Conservation (phyloP, 2,329 filamentous ascomycete species). For the Nothophaeocryptopus gaeumannii region DNA sequence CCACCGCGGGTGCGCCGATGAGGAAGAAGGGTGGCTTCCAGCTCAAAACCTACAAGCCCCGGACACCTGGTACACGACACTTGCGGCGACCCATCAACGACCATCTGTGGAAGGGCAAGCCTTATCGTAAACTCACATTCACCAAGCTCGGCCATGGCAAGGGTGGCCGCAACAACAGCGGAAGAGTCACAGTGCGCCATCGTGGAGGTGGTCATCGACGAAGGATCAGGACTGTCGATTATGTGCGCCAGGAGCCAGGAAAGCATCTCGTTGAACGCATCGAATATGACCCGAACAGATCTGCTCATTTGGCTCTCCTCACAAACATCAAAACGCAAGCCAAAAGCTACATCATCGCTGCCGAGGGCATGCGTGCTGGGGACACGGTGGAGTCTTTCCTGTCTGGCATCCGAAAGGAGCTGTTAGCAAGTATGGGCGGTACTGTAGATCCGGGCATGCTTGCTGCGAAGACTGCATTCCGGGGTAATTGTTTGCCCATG, state of each 20-base stretch:
- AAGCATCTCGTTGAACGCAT: conserved; percentile 88
- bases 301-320: conserved; percentile 85
- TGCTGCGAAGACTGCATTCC: conserved; percentile 87
- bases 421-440: conserved; percentile 90
- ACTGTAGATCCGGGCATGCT: conserved; percentile 91
- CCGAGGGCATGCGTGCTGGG: conserved; percentile 88
- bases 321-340: conserved; percentile 69
- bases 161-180: conserved; percentile 86
- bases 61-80: conserved; percentile 89
- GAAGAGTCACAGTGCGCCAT: conserved; percentile 83
- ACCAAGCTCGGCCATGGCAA: conserved; percentile 90
- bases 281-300: conserved; percentile 92
- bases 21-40: conserved; percentile 41
- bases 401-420: conserved; percentile 78
- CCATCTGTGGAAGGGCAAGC: conserved; percentile 91
- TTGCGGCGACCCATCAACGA: conserved; percentile 90
- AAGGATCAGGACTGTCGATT: conserved; percentile 89
- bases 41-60: conserved; percentile 85
- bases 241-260: conserved; percentile 72
- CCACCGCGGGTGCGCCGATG: conserved; percentile 32
- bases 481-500: conserved; percentile 90
- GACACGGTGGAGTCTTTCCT: conserved; percentile 92
- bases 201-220: conserved; percentile 88
- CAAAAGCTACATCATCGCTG: conserved; percentile 90
- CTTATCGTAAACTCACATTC: conserved; percentile 77